A percentile compares a stretch with the other conserved stretches of the same genome.
These are phyloP conservation scores for Prunus persica DNA, from an alignment of 306 rosid species.

Conservation along the genomic window DNA sequence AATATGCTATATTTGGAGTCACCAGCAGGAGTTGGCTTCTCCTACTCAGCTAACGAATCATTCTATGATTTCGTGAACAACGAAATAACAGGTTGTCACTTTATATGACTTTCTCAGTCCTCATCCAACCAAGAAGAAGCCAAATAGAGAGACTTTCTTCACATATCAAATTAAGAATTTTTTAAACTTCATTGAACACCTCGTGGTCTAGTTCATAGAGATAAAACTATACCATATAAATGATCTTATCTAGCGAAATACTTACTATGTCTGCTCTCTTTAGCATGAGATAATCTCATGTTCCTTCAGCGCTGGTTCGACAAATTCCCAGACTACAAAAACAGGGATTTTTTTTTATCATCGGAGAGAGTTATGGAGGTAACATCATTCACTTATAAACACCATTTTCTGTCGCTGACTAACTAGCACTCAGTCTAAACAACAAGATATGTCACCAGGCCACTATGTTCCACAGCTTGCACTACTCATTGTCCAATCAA, in stretches of 20 bases:
- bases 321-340: slow-evolving; percentile 48
- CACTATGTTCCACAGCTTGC: slow-evolving; percentile 86
- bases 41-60: slow-evolving; percentile 53
- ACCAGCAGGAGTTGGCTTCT: slow-evolving; percentile 87
- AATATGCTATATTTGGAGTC: slow-evolving; percentile 66
- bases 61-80: slow-evolving; percentile 48
- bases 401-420: background rate
- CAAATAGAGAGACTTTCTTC: no score
- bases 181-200: no score
- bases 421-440: background rate
- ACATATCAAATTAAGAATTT: background rate
- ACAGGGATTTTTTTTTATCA: slow-evolving; percentile 52
- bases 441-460: slow-evolving; percentile 35
- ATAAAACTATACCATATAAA: background rate
- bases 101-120: background rate
- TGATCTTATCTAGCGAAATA: no score
- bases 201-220: no score
- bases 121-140: background rate
- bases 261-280: background rate
- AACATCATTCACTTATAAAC: background rate
- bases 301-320: slow-evolving; percentile 58
- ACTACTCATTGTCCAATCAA: slow-evolving; percentile 46
- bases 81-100: slow-evolving; percentile 48
- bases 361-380: slow-evolving; percentile 84
- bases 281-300: slow-evolving; percentile 64